Conservation (phyloP, 192 early-diverging fungal genomes). For the Coemansia sp. region DNA sequence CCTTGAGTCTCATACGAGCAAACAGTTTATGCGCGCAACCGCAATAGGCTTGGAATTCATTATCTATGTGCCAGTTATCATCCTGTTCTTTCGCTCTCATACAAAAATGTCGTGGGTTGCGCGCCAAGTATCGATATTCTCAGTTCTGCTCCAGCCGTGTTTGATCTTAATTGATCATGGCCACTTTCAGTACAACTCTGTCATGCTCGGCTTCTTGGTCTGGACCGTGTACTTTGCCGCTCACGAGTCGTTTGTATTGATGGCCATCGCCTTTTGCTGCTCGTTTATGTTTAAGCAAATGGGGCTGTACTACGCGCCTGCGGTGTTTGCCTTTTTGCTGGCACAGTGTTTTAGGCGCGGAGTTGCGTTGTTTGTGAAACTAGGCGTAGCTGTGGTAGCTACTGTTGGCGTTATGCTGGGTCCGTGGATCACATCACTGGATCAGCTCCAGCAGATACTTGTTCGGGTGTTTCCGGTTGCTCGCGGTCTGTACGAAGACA, state of each 20-base stretch:
- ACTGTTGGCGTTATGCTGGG: constrained; percentile 68
- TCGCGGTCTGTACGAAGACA: constrained; percentile 96
- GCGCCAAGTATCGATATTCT: constrained; percentile 50
- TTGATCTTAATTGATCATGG: constrained; percentile 94
- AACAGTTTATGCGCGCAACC: constrained; percentile 88
- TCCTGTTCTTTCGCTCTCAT: constrained; percentile 59
- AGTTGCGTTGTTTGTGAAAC: constrained; percentile 57
- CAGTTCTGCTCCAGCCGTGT: constrained; percentile 80
- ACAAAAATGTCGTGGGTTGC: constrained; percentile 22
- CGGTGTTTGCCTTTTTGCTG: constrained; percentile 87
- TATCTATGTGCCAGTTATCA: constrained; percentile 75
- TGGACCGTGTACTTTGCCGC: constrained; percentile 72
- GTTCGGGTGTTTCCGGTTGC: constrained; percentile 87
- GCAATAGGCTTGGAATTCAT: constrained; percentile 73
- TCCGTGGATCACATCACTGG: constrained; percentile 66
- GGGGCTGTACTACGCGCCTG: constrained; percentile 90
- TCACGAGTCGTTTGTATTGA: constrained; percentile 62
- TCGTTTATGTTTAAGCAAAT: constrained; percentile 94
- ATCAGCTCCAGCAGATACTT: constrained; percentile 72
- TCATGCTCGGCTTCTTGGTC: constrained; percentile 92
- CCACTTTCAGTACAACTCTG: constrained; percentile 96
- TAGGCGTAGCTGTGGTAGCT: constrained; percentile 70
- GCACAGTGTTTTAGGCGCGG: constrained; percentile 63
- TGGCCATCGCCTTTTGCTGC: constrained; percentile 79
- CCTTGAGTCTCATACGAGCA: constrained; percentile 67